These are phyloP conservation scores for Caryopteris hybrid DNA, from an alignment of 305 asterid genomes.

Conservation along the genomic window DNA sequence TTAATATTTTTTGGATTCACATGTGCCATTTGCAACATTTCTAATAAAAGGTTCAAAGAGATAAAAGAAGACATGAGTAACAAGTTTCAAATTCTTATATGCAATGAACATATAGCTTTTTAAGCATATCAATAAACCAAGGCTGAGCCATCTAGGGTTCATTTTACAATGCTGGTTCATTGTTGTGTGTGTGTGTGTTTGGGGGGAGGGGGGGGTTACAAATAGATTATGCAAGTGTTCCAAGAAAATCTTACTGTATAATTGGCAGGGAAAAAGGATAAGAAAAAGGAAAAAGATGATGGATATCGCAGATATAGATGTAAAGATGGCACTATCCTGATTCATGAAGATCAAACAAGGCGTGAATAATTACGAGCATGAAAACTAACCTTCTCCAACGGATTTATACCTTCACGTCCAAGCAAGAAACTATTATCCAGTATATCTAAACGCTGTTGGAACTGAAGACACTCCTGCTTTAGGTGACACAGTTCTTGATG, in stretches of 20 bases:
- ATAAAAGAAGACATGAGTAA: neutral
- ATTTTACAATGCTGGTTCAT: neutral
- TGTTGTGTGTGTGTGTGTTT: neutral
- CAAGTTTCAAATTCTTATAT: neutral
- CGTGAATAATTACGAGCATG: conserved; percentile 7
- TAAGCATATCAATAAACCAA: neutral
- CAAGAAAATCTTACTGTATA: neutral
- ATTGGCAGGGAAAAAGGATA: conserved; percentile 3
- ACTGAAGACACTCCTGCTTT: conserved; percentile 47
- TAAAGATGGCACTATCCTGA: neutral
- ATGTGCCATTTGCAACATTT: neutral
- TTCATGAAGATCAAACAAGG: conserved; percentile 10
- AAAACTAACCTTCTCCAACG: conserved; percentile 69
- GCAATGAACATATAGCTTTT: neutral
- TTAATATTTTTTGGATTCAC: neutral
- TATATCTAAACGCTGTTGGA: conserved; percentile 49
- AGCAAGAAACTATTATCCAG: conserved; percentile 39
- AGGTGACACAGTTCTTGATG: conserved; percentile 48
- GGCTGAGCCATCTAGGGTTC: neutral
- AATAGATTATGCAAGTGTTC: too few species aligned
- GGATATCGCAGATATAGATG: neutral
- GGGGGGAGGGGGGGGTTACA: too few species aligned
- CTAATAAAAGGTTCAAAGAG: neutral
- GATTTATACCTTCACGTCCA: conserved; percentile 39
- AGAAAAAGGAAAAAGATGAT: neutral